A percentile compares a stretch with the other conserved stretches of the same genome.
phyloP scores from a whole-genome alignment of 2,329 filamentous ascomycete genomes.

The Colletotrichum horii region DNA sequence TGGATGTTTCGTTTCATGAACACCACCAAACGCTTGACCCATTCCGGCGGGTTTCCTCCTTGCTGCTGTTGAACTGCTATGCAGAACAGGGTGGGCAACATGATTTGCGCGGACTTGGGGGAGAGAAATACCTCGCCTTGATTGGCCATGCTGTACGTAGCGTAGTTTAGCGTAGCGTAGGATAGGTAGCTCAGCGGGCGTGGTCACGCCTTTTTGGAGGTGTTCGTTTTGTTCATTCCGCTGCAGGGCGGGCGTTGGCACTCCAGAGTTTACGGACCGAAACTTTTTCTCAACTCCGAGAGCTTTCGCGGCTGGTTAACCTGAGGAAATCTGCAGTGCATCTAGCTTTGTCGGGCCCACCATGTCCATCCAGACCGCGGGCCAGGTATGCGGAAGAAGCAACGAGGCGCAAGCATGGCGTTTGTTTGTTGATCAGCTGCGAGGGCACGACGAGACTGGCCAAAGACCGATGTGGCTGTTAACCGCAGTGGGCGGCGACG shows the following conservation, averaged over 20 bases:
- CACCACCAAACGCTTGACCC: conserved; percentile 5
- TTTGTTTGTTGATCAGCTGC: conserved; percentile 1
- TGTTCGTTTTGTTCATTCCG: background rate
- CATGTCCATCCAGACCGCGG: background rate
- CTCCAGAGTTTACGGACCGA: background rate
- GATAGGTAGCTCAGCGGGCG: background rate
- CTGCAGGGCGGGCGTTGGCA: background rate
- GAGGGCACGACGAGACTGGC: background rate
- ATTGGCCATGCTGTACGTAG: background rate
- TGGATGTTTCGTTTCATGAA: conserved; percentile 19
- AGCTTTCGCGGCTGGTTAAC: background rate
- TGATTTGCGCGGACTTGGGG: background rate
- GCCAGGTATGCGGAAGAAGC: background rate
- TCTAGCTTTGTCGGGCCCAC: background rate
- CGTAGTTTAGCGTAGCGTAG: background rate
- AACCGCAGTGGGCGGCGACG: background rate
- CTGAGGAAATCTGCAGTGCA: background rate
- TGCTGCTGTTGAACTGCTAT: conserved; percentile 10
- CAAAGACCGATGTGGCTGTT: background rate
- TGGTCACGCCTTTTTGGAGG: background rate
- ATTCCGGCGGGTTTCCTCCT: background rate
- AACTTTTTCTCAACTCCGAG: background rate
- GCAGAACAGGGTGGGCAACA: background rate
- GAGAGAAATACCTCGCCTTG: background rate
- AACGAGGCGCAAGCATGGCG: background rate